Percentiles rank a stretch among this genome's conserved stretches.
Conservation (phyloP, 257 asterid genomes). For the Linderniella brevidens region DNA sequence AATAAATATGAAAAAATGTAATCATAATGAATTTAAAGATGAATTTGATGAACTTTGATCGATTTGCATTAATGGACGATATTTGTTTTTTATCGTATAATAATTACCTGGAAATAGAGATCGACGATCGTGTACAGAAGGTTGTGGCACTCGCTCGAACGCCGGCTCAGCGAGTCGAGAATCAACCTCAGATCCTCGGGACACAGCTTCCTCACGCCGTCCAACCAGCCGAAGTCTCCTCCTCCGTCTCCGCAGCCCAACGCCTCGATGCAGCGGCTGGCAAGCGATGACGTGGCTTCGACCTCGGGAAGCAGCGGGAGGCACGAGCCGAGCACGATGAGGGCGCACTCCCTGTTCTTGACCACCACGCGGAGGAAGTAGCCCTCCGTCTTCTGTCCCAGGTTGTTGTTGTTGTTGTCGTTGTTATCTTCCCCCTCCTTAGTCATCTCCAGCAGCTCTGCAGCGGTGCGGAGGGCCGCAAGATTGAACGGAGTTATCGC, state of each 20-base stretch:
- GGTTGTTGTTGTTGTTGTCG: slow-evolving; percentile 28
- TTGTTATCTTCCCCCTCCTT: slow-evolving; percentile 11
- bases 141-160: slow-evolving; percentile 45
- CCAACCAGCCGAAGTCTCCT: slow-evolving; percentile 23
- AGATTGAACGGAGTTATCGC: slow-evolving; percentile 58
- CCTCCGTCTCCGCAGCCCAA: slow-evolving; percentile 34
- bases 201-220: slow-evolving; percentile 20
- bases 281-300: slow-evolving; percentile 38
- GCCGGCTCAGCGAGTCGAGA: slow-evolving; percentile 36
- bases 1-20: background rate
- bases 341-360: slow-evolving; percentile 32
- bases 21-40: no score
- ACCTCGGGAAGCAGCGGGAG: slow-evolving; percentile 60
- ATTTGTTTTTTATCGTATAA: no score
- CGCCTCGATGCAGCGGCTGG: slow-evolving; percentile 68
- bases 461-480: slow-evolving; percentile 68
- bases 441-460: slow-evolving; percentile 61
- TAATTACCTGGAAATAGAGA: slow-evolving; percentile 43
- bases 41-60: no score
- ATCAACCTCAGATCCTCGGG: slow-evolving; percentile 33
- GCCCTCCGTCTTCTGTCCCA: slow-evolving; percentile 47
- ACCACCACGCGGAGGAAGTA: slow-evolving; percentile 44
- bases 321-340: slow-evolving; percentile 42
- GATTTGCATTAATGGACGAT: no score
- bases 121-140: slow-evolving; percentile 54